Conservation (phyloP, 345 rosid genomes). For the Rhizophora apiculata region DNA sequence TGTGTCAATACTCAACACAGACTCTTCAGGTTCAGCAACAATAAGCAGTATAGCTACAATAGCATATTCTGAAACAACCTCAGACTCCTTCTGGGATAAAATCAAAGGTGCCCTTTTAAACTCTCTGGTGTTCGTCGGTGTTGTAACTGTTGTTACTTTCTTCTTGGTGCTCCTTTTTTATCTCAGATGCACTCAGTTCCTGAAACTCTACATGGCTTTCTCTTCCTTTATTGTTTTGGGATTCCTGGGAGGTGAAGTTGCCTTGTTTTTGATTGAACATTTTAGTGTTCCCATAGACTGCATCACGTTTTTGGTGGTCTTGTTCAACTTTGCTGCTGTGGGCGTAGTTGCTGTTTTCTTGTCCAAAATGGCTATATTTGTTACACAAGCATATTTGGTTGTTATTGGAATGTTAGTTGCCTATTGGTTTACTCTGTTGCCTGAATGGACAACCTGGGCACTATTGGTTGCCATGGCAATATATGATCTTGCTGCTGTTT, state of each 20-base stretch:
- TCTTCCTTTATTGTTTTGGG: constrained; percentile 78
- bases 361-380: constrained; percentile 83
- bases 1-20: constrained; percentile 59
- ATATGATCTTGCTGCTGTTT: constrained; percentile 91
- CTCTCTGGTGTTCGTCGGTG: constrained; percentile 72
- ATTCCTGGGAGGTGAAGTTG: constrained; percentile 75
- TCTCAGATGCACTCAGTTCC: constrained; percentile 70
- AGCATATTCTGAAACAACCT: constrained; percentile 67
- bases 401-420: constrained; percentile 84
- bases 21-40: constrained; percentile 43
- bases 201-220: constrained; percentile 75
- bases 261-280: constrained; percentile 45
- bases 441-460: constrained; percentile 96
- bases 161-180: constrained; percentile 82
- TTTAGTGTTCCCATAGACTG: constrained; percentile 61
- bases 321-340: constrained; percentile 72
- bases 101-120: constrained; percentile 74
- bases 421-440: constrained; percentile 82
- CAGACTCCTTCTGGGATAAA: constrained; percentile 85
- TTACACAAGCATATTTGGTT: constrained; percentile 80
- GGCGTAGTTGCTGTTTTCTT: constrained; percentile 87
- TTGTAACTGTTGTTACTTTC: constrained; percentile 72
- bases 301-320: constrained; percentile 52
- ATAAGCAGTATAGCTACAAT: constrained; percentile 61
- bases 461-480: constrained; percentile 76